Evolutionary conservation across 768 basidiomycete genomes (phyloP), one percentile per base, ranked within the genome.

Genomic region (Agrocybe praecox): DNA sequence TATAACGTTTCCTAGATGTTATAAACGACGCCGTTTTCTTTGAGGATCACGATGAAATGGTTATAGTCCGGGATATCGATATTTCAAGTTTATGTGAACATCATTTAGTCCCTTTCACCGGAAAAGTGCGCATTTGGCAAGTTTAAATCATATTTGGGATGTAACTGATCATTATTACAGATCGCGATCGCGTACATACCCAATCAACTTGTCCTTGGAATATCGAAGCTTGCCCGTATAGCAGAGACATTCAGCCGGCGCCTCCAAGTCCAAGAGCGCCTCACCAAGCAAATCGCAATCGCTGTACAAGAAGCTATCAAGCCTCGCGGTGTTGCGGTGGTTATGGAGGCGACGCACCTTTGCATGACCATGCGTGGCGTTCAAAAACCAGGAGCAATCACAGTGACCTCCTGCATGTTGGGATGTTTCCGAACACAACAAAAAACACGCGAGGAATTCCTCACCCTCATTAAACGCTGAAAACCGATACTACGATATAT

Each of bases 301-400:
- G 94, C 96, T n/a, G 90, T 99, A 6, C 92, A 97, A 72, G 96
- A 99, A 72, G 97, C 97, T 17, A 98, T 99, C 65, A 89, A 94
- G 71, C 97, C 97, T 49, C 86, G 93, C 65, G 97, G 97, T 45
- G 97, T 99, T 36, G 97, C 97, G 8, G 97, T 99, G 61, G 97
- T 99, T 48, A 98, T 99, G 91, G 96, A 99, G 74, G 96, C 96
- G 59, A 92, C 92, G 21, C 96, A 98, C 74, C 83, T 98, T 72
- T 98, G 96, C 69, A 99, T 99, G 97, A 95, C 96, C 2, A 98
- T 98, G 96, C 90, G 97, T 60, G 97, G 97, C 52, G 97, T 99
- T 9, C 97, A 99, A 75, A 99, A 99, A 74, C 96, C 96, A 2
- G 97, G 97, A 22, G 83, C 96, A 7, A 85, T 91, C 21, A 99